phyloP scores from a whole-genome alignment of 768 basidiomycete species.

The Rhizopogon rudus region DNA sequence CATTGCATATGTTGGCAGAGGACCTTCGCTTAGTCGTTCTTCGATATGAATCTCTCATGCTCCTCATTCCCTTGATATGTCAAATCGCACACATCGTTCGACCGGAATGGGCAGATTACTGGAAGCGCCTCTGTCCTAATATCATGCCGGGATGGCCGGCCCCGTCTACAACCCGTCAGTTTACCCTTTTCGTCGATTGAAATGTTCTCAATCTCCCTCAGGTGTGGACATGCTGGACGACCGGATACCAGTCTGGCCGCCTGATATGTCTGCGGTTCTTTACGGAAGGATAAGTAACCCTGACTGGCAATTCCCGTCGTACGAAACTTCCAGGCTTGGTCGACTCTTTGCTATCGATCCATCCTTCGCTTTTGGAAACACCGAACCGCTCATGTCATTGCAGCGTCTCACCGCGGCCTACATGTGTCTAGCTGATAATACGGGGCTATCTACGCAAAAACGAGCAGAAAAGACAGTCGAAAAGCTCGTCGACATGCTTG shows the following conservation, averaged over 20 bases:
- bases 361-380: constrained; percentile 57
- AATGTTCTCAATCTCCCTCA: constrained; percentile 14
- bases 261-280: constrained; percentile 68
- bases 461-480: constrained; percentile 64
- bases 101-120: constrained; percentile 90
- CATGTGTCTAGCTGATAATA: constrained; percentile 51
- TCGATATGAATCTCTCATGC: constrained; percentile 48
- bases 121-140: constrained; percentile 76
- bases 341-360: constrained; percentile 43
- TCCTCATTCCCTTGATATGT: constrained; percentile 61
- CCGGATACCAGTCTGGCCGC: constrained; percentile 70
- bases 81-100: constrained; percentile 57
- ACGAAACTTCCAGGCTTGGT: constrained; percentile 41
- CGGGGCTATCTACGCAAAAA: constrained; percentile 46
- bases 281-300: constrained; percentile 54
- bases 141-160: constrained; percentile 57
- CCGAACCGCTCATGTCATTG: constrained; percentile 53
- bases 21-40: constrained; percentile 56
- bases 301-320: constrained; percentile 56
- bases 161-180: constrained; percentile 28
- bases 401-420: constrained; percentile 54
- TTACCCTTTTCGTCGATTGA: background rate
- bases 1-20: constrained; percentile 77
- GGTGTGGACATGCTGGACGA: constrained; percentile 53
- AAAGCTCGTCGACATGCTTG: constrained; percentile 42